A percentile compares a stretch with the other conserved stretches of the same genome.
These are phyloP conservation scores for Crataegus laevigata DNA, from an alignment of 306 rosid genomes.

Conservation along the genomic window DNA sequence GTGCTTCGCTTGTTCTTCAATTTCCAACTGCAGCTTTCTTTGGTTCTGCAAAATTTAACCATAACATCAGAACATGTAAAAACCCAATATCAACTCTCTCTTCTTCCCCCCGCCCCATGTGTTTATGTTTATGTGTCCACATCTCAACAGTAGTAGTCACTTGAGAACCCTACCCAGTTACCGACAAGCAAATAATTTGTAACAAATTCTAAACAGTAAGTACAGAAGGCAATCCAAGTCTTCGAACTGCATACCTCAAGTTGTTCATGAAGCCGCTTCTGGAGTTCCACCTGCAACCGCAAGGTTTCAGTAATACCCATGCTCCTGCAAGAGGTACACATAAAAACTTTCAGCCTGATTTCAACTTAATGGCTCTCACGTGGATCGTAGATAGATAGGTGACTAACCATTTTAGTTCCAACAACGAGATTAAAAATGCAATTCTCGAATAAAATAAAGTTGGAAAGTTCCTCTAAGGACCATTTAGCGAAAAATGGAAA, in stretches of 20 bases:
- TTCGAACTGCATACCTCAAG: slow-evolving; percentile 65
- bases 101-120: neutral
- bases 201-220: neutral
- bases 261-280: slow-evolving; percentile 95
- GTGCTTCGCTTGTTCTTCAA: slow-evolving; percentile 78
- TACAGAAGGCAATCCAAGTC: neutral
- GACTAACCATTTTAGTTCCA: too few species aligned
- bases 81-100: neutral
- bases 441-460: too few species aligned
- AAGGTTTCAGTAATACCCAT: slow-evolving; percentile 84
- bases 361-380: neutral
- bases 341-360: neutral
- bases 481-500: neutral
- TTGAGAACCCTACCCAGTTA: neutral
- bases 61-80: slow-evolving; percentile 17
- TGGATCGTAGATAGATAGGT: neutral
- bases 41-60: slow-evolving; percentile 45
- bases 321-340: slow-evolving; percentile 41
- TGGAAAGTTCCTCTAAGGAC: neutral
- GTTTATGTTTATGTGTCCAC: neutral
- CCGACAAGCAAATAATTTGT: neutral
- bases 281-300: slow-evolving; percentile 94
- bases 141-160: neutral
- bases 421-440: too few species aligned
- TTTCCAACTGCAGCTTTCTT: slow-evolving; percentile 75